These are phyloP conservation scores for Prunus campanulata DNA, from an alignment of 306 rosid species.

Conservation along the genomic window DNA sequence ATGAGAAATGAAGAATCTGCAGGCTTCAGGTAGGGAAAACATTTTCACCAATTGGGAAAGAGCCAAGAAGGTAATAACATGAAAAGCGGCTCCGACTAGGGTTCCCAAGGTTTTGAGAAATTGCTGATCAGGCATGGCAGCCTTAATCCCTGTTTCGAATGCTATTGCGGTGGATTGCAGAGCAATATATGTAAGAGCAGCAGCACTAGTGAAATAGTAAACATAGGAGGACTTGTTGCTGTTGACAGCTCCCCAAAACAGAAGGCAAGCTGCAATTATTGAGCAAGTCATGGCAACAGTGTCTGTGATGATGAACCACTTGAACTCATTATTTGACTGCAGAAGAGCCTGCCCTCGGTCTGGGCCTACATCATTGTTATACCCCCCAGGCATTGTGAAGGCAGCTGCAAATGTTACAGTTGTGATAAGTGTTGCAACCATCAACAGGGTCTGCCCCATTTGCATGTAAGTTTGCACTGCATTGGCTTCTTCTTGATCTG, in stretches of 20 bases:
- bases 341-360: not conserved
- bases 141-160: not conserved
- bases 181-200: not conserved
- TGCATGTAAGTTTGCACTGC: not conserved
- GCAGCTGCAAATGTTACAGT: slow-evolving; percentile 5
- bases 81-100: not conserved
- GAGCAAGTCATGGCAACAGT: not conserved
- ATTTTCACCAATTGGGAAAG: not conserved
- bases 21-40: not conserved
- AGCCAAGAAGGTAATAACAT: not conserved
- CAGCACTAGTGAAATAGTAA: not conserved
- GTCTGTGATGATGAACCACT: not conserved
- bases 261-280: slow-evolving; percentile 2
- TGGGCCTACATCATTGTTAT: not conserved
- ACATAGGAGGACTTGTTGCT: not conserved
- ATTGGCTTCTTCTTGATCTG: not conserved
- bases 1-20: not conserved
- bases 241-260: not conserved
- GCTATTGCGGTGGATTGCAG: not conserved
- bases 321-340: not conserved
- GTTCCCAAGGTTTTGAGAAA: not conserved
- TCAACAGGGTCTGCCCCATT: slow-evolving; percentile 6
- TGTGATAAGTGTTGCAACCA: slow-evolving; percentile 3
- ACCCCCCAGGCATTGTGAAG: slow-evolving; percentile 7
- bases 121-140: not conserved